These are phyloP conservation scores for Xylariaceae sp. DNA, from an alignment of 2,329 filamentous ascomycete genomes.

Conservation along the genomic window DNA sequence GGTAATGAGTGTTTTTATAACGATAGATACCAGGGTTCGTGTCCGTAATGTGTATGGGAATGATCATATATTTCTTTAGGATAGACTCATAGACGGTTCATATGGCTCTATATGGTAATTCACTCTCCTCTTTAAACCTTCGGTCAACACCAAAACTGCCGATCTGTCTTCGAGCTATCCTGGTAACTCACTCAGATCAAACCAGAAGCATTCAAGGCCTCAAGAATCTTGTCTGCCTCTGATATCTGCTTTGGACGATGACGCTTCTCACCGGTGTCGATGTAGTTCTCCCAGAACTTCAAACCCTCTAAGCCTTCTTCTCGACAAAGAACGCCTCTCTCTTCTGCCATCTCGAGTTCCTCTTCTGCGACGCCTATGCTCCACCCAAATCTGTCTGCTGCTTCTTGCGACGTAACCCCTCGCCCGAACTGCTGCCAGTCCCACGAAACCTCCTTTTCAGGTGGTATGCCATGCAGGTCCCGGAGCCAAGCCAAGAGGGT, in stretches of 20 bases:
- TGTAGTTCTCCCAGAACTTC: slow-evolving; percentile 86
- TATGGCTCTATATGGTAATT: too few relatives aligned
- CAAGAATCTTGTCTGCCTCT: slow-evolving; percentile 38
- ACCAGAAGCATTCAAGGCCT: slow-evolving; percentile 34
- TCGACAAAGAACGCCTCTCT: slow-evolving; percentile 78
- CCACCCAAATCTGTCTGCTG: slow-evolving; percentile 89
- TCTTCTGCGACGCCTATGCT: slow-evolving; percentile 94
- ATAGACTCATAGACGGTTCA: too few relatives aligned
- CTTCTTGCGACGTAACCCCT: slow-evolving; percentile 85
- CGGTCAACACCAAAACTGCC: too few relatives aligned
- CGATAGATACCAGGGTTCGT: slow-evolving; percentile 12
- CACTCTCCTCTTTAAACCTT: too few relatives aligned
- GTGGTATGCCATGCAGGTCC: slow-evolving; percentile 63
- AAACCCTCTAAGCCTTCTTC: slow-evolving; percentile 90
- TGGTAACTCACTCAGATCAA: slow-evolving; percentile 9
- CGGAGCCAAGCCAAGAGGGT: slow-evolving; percentile 73
- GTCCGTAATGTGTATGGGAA: slow-evolving; percentile 1
- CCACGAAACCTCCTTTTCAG: slow-evolving; percentile 63
- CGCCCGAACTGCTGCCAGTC: slow-evolving; percentile 75
- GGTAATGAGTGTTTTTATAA: slow-evolving; percentile 1
- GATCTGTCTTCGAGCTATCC: too few relatives aligned
- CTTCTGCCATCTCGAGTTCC: slow-evolving; percentile 96
- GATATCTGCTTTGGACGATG: slow-evolving; percentile 26
- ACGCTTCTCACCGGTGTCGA: slow-evolving; percentile 41
- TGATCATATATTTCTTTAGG: too few relatives aligned